Percentiles rank a stretch among this genome's conserved stretches.
Evolutionary conservation across 441 rosid genomes (phyloP).

Genomic region (Arabidopsis lyrata): DNA sequence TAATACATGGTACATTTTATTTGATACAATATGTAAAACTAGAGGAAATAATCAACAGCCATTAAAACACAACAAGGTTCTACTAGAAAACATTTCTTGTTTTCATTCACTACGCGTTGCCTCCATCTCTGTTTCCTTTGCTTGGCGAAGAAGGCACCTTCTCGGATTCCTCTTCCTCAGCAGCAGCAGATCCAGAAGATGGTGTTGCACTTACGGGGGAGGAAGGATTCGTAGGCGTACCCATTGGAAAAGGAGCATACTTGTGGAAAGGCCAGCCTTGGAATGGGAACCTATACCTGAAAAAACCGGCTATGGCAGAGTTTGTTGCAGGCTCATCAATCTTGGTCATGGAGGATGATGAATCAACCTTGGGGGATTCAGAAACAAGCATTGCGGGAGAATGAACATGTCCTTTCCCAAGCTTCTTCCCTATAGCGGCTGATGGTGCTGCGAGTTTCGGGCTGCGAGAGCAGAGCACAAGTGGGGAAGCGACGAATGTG

Average conservation of each 20-base stretch:
- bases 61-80: slow-evolving; percentile 15
- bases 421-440: slow-evolving; percentile 24
- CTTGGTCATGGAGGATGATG: slow-evolving; percentile 37
- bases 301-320: slow-evolving; percentile 34
- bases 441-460: slow-evolving; percentile 19
- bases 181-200: slow-evolving; percentile 26
- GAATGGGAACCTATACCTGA: slow-evolving; percentile 42
- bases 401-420: slow-evolving; percentile 5
- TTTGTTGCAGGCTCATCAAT: slow-evolving; percentile 37
- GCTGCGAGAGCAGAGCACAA: slow-evolving; percentile 37
- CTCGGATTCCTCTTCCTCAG: slow-evolving; percentile 36
- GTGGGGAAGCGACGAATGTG: slow-evolving; percentile 29
- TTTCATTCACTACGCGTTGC: slow-evolving; percentile 27
- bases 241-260: slow-evolving; percentile 41
- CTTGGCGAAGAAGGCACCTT: slow-evolving; percentile 42
- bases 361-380: slow-evolving; percentile 2
- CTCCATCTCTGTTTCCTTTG: slow-evolving; percentile 41
- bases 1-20: slow-evolving; percentile 44
- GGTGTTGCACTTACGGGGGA: slow-evolving; percentile 11
- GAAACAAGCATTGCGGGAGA: slow-evolving; percentile 35
- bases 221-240: slow-evolving; percentile 33
- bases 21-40: slow-evolving; percentile 32
- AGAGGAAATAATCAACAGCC: slow-evolving; percentile 23
- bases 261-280: slow-evolving; percentile 48
- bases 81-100: not conserved